A percentile compares a stretch with the other conserved stretches of the same genome.
These are phyloP conservation scores for Trichaptum fuscoviolaceum DNA, from an alignment of 768 basidiomycete species.

Conservation along the genomic window DNA sequence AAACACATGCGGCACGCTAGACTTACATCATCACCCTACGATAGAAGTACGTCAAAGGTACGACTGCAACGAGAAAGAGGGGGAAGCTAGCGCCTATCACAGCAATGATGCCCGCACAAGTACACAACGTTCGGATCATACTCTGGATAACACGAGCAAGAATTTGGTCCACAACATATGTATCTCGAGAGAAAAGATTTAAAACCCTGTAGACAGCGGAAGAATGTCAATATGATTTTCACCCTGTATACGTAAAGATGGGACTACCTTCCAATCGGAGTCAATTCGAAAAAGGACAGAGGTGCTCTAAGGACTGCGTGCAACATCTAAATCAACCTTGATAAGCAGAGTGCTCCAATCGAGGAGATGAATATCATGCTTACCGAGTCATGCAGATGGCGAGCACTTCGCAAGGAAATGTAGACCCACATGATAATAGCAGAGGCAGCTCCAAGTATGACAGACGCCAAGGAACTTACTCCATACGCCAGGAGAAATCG, in stretches of 20 bases:
- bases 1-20: neutral
- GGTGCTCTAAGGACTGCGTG: constrained; percentile 77
- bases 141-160: constrained; percentile 72
- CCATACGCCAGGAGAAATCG: constrained; percentile 63
- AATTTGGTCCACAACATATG: constrained; percentile 80
- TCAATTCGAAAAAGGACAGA: constrained; percentile 84
- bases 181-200: constrained; percentile 89
- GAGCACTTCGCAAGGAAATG: constrained; percentile 70
- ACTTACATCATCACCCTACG: constrained; percentile 70
- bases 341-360: constrained; percentile 2
- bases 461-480: constrained; percentile 54
- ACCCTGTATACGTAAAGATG: neutral
- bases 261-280: constrained; percentile 71
- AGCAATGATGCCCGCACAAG: constrained; percentile 52
- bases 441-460: constrained; percentile 46
- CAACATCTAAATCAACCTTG: constrained; percentile 53
- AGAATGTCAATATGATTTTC: neutral
- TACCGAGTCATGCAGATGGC: constrained; percentile 71
- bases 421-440: constrained; percentile 71
- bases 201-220: constrained; percentile 50
- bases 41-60: constrained; percentile 80
- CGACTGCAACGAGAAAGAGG: constrained; percentile 66
- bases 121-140: constrained; percentile 59
- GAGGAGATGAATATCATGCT: constrained; percentile 19
- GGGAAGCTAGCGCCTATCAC: constrained; percentile 85